Evolutionary conservation across 805 yeast species (phyloP), one percentile per base, ranked within the genome.

Genomic region (Saccharomyces jurei): DNA sequence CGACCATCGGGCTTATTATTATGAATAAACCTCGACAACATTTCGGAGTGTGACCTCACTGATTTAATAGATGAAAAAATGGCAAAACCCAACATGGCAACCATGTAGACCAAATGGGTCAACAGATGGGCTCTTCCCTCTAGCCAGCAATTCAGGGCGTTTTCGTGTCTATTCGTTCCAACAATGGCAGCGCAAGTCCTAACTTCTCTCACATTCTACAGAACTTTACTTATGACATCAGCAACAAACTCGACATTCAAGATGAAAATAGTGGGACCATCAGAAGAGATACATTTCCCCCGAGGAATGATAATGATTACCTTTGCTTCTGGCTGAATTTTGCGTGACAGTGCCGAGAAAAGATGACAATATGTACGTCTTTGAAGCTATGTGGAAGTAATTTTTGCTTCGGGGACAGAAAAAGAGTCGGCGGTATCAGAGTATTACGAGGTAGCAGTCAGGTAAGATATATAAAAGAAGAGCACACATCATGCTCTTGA

Each of bases 251-350:
- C 14, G 6, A 29, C 46, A 6, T 51, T 48, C 22, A 29, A 22
- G 49, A 55, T 28, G 55, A 56, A 41, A 41, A 54, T 30, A 30
- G 49, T 0, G 26, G 44, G 3, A 48, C 57, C 28, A 48, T 63
- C 26, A 41, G 56, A 3, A 71, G 65, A 53, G 79, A 77, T 52
- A 54, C 61, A 1, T 77, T 76, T 52, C 56, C 62, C n/a, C 4
- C 65, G 68, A 26, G 72, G 80, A n/a, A 72, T 75, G 48, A 65
- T 76, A 2, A 65, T 76, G 46, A 69, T 82, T 3, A 69, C 79
- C 48, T 83, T 81, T 67, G 77, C 78, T n/a, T 63, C 78, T 4
- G 75, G 81, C 52, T 81, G 83, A 0, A 73, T 80, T 17, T 81
- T 31, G 17, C 36, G 17, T 30, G 17, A n/a, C 36, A 13, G 17